These are phyloP conservation scores for Diaporthe ampelina DNA, from an alignment of 2,329 filamentous ascomycete genomes.

Conservation along the genomic window DNA sequence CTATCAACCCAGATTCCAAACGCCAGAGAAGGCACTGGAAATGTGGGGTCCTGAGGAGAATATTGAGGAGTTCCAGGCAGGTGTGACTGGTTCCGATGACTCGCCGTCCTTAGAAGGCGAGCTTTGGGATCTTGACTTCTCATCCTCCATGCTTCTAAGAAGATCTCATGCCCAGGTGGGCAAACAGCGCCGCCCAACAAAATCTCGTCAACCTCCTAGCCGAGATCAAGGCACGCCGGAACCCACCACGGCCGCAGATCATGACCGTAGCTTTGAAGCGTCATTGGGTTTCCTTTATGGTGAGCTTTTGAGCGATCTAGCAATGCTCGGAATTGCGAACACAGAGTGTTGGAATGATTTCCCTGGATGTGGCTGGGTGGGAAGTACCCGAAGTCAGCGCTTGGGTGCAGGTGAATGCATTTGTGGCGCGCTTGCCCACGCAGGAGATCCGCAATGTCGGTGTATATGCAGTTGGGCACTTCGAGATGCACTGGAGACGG, in stretches of 20 bases:
- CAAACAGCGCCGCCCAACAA: slow-evolving; percentile 31
- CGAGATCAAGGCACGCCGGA: slow-evolving; percentile 40
- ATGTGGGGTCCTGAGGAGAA: slow-evolving; percentile 29
- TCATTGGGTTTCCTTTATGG: neutral
- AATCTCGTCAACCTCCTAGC: slow-evolving; percentile 41
- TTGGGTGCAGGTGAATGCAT: slow-evolving; percentile 43
- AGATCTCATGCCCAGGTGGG: slow-evolving; percentile 43
- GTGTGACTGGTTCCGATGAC: slow-evolving; percentile 7
- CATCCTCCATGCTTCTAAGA: slow-evolving; percentile 44
- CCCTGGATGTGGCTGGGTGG: slow-evolving; percentile 43
- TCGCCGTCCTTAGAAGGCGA: slow-evolving; percentile 31
- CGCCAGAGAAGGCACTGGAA: slow-evolving; percentile 14
- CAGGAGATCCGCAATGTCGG: slow-evolving; percentile 11
- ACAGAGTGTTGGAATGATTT: slow-evolving; percentile 43
- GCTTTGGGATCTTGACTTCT: slow-evolving; percentile 44
- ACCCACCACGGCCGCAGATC: slow-evolving; percentile 37
- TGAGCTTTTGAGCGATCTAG: neutral
- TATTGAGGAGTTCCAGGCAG: neutral
- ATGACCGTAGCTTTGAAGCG: slow-evolving; percentile 8
- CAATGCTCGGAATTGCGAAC: slow-evolving; percentile 38
- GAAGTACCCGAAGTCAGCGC: slow-evolving; percentile 39
- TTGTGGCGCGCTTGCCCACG: slow-evolving; percentile 40
- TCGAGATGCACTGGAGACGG: neutral
- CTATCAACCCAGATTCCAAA: neutral
- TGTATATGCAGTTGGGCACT: slow-evolving; percentile 24